phyloP scores from a whole-genome alignment of 1,284 basidiomycete species.

The Fomitiporia mediterranea region DNA sequence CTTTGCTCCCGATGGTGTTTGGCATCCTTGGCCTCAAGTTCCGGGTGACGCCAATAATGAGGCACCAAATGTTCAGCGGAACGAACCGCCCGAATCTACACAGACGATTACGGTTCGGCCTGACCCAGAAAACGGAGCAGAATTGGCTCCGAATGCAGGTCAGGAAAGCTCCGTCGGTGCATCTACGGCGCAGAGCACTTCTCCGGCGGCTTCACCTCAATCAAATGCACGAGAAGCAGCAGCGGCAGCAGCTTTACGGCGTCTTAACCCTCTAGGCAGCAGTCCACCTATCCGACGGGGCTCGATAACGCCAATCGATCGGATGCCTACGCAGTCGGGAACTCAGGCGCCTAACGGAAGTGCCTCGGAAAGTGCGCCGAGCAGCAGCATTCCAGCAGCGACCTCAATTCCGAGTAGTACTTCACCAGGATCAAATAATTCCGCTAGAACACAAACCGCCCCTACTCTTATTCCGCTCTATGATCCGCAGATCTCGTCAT shows the following conservation, averaged over 20 bases:
- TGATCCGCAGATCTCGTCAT: conserved; percentile 10
- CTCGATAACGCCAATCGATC: neutral
- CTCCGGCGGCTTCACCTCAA: neutral
- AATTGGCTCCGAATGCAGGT: conserved; percentile 1
- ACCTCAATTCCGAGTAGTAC: neutral
- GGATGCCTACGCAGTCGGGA: neutral
- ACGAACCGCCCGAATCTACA: conserved; percentile 1
- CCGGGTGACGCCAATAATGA: neutral
- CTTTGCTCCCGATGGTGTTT: conserved; percentile 15
- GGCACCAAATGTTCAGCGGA: neutral
- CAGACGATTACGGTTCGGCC: conserved; percentile 9
- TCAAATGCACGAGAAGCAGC: conserved; percentile 33
- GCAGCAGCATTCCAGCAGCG: neutral
- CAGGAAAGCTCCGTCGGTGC: neutral
- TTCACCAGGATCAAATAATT: neutral
- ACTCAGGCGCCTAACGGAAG: neutral
- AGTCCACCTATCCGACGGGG: neutral
- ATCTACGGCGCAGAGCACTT: neutral
- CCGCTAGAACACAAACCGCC: neutral
- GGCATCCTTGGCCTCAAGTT: conserved; percentile 15
- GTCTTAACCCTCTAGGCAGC: conserved; percentile 22
- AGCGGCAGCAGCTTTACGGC: conserved; percentile 34
- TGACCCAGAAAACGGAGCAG: neutral
- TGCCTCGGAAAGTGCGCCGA: neutral
- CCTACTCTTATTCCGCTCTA: conserved; percentile 13